phyloP scores from a whole-genome alignment of 805 yeast genomes.

The Millerozyma miso region DNA sequence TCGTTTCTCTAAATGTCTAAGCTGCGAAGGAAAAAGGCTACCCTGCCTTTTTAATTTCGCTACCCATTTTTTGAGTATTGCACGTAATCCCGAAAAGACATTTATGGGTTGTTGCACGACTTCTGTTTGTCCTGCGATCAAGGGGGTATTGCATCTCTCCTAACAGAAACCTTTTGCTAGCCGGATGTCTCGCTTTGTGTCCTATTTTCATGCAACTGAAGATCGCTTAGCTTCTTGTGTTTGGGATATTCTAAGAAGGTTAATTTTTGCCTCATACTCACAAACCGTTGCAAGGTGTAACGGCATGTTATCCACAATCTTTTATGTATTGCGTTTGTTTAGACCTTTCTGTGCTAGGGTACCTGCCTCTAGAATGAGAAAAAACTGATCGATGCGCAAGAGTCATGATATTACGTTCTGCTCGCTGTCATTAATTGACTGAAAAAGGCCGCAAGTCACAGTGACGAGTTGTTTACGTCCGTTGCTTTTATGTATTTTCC shows the following conservation, averaged over 20 bases:
- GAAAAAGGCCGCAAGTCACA: no score
- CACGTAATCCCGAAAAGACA: background rate
- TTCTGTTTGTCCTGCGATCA: no score
- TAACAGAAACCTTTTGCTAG: background rate
- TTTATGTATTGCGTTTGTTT: background rate
- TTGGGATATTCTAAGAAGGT: background rate
- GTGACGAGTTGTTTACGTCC: background rate
- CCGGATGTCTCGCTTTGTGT: background rate
- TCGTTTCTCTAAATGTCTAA: no score
- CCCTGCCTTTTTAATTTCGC: background rate
- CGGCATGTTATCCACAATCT: no score
- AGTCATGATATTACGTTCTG: no score
- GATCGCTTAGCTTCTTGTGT: background rate
- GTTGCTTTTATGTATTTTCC: no score
- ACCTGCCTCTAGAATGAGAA: background rate
- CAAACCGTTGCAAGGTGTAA: no score
- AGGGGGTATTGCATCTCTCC: no score
- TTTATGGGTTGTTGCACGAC: no score
- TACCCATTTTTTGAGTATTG: background rate
- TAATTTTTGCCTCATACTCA: no score
- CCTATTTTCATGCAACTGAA: background rate
- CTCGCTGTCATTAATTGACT: no score
- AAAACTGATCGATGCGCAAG: background rate
- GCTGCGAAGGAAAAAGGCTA: background rate
- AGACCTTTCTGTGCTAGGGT: background rate